Evolutionary conservation across 129 eudicot species (phyloP).

Genomic region (Flaveria sonorensis): DNA sequence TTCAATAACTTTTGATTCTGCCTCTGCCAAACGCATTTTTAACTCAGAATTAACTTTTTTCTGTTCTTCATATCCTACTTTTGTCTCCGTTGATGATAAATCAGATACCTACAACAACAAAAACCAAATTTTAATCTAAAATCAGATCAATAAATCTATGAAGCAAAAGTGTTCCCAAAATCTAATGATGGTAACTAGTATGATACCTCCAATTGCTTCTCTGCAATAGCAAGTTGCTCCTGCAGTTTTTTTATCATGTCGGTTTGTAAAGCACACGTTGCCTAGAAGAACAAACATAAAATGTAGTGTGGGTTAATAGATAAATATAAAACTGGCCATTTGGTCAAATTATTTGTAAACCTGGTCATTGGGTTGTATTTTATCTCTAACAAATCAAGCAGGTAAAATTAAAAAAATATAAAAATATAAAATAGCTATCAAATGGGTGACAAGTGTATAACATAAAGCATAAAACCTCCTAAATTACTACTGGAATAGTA

Average conservation of each 20-base stretch:
- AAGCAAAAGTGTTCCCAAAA: conserved; percentile 18
- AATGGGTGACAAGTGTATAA: not conserved
- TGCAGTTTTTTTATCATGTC: conserved; percentile 61
- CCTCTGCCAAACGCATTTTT: conserved; percentile 66
- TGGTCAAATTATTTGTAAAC: not conserved
- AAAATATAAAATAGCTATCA: not conserved
- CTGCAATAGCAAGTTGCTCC: conserved; percentile 68
- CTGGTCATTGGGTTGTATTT: not conserved
- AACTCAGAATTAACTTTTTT: conserved; percentile 54
- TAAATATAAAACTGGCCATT: not conserved
- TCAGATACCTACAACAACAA: conserved; percentile 58
- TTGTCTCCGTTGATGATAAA: conserved; percentile 64
- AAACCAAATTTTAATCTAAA: conserved; percentile 1
- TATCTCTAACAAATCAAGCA: not conserved
- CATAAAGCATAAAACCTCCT: too few relatives aligned
- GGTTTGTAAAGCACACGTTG: conserved; percentile 64
- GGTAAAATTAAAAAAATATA: not conserved
- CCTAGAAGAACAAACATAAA: conserved; percentile 42
- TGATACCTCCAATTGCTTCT: conserved; percentile 68
- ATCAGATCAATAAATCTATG: conserved; percentile 12
- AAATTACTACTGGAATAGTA: not conserved
- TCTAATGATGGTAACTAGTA: not conserved
- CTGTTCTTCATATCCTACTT: conserved; percentile 72
- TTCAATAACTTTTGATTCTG: conserved; percentile 79
- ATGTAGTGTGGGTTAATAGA: not conserved